Evolutionary conservation across 2,329 filamentous ascomycete species (phyloP).

Genomic region (Ophiostoma fasciatum): DNA sequence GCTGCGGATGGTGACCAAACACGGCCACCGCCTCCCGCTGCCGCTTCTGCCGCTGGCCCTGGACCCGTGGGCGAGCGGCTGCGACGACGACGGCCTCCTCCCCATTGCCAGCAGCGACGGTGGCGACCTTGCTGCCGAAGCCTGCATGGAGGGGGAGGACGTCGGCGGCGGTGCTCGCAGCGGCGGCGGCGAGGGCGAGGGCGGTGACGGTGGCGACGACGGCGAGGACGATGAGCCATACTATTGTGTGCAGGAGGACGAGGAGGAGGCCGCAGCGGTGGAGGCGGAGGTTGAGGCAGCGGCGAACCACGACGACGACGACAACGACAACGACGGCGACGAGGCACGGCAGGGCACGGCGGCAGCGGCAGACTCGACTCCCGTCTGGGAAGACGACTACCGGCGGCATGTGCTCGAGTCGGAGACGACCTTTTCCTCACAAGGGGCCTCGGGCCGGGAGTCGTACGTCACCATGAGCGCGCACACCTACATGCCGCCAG

Average conservation of each 20-base stretch:
- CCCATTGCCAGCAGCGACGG: too few species aligned
- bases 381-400: too few species aligned
- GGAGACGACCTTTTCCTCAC: background rate
- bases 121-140: too few species aligned
- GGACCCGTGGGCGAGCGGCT: background rate
- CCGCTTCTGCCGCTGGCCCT: conserved; percentile 4
- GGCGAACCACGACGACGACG: background rate
- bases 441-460: background rate
- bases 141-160: too few species aligned
- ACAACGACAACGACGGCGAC: background rate
- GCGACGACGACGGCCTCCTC: too few species aligned
- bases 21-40: conserved; percentile 11
- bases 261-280: too few species aligned
- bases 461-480: conserved; percentile 5
- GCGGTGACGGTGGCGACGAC: too few species aligned
- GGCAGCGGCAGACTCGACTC: too few species aligned
- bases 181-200: too few species aligned
- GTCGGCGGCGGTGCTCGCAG: too few species aligned
- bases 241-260: background rate
- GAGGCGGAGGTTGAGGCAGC: background rate
- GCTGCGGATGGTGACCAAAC: conserved; percentile 9
- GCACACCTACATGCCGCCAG: conserved; percentile 1
- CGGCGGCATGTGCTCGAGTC: conserved; percentile 5
- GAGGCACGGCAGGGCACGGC: too few species aligned
- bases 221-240: background rate